Base-by-base conservation (phyloP, 495 filamentous ascomycete species). In the Hypoxylon subgilvum region DNA sequence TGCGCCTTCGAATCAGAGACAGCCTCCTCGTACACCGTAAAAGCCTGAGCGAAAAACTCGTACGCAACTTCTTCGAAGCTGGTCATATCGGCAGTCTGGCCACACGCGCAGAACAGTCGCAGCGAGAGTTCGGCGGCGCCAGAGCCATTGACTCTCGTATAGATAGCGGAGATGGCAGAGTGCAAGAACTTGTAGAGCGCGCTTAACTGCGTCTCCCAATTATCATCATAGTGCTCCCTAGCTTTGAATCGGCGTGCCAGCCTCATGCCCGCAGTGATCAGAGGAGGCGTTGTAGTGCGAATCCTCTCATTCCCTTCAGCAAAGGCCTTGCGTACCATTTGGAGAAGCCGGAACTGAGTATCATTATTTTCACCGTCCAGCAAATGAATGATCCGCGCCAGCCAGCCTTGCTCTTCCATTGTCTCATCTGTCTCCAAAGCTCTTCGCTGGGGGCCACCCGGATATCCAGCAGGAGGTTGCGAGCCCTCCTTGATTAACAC, bases 11-110 rank as follows among this genome's bases (percentile, higher is more conserved):
- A 96, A 69, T 98, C 94, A 48, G 89, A 93, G 52, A 98, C 89
- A 1, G 89, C 85, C 73, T 97, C 95, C 69, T 98, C 94, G 69
- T 98, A 98, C 23, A 97, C 91, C 0, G 94, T 97, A 57, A 98
- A 98, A 1, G 94, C 94, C 69, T 98, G 95, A 2, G 93, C 94
- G 65, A 97, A 98, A 79, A 95, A 97, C 72, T 98, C 94, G 72
- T 98, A 98, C 13, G 90, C 88, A 19, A 96, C 88, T 74, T 97
- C 94, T 72, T 97, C 94, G 61, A 92, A 92, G 10, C 88, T 90
- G 4, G 86, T 92, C 71, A 94, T 89, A 65, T 96, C 93, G 17
- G 95, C 91, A 22, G 93, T 86, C 73, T 97, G 92, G 12, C 94
- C 94, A 67, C 91, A 96, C 55, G 88, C 85, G 44, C 92, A 84